A percentile compares a stretch with the other conserved stretches of the same genome.
These are phyloP conservation scores for Schwanniomyces yamadae DNA, from an alignment of 805 yeast species.

Conservation along the genomic window DNA sequence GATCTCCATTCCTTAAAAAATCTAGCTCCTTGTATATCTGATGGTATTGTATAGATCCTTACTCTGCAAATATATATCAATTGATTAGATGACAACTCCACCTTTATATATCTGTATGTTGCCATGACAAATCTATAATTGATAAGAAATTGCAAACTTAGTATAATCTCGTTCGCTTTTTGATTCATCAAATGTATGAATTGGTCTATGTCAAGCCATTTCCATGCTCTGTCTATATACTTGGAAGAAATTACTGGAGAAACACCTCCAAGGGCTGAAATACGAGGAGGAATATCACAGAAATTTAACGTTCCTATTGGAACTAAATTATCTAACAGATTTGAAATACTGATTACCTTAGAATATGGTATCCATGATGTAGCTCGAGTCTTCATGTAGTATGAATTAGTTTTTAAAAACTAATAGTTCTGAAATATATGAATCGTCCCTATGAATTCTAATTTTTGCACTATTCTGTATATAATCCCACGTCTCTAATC, in stretches of 20 bases:
- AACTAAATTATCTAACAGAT: slow-evolving; percentile 36
- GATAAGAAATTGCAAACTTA: slow-evolving; percentile 45
- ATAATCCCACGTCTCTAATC: too few species aligned
- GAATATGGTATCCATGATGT: too few species aligned
- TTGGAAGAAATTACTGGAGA: slow-evolving; percentile 21
- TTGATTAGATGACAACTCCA: not conserved
- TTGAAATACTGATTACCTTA: slow-evolving; percentile 29
- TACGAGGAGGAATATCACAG: slow-evolving; percentile 40
- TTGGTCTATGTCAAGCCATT: slow-evolving; percentile 53
- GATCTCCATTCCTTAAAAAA: slow-evolving; percentile 35
- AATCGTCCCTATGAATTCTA: too few species aligned
- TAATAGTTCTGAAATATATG: too few species aligned
- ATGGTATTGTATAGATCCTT: slow-evolving; percentile 50
- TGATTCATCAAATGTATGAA: slow-evolving; percentile 15
- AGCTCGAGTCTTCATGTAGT: too few species aligned
- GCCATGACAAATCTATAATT: slow-evolving; percentile 40
- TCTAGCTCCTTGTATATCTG: slow-evolving; percentile 38
- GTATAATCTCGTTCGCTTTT: slow-evolving; percentile 21
- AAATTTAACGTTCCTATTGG: slow-evolving; percentile 53
- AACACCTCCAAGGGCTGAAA: slow-evolving; percentile 32
- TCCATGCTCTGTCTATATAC: slow-evolving; percentile 52
- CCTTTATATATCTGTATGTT: slow-evolving; percentile 35
- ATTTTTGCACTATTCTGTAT: too few species aligned
- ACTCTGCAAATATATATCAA: slow-evolving; percentile 22
- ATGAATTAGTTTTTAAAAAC: too few species aligned